These are phyloP conservation scores for Yamadazyma phyllophila DNA, from an alignment of 805 yeast species.

Conservation along the genomic window DNA sequence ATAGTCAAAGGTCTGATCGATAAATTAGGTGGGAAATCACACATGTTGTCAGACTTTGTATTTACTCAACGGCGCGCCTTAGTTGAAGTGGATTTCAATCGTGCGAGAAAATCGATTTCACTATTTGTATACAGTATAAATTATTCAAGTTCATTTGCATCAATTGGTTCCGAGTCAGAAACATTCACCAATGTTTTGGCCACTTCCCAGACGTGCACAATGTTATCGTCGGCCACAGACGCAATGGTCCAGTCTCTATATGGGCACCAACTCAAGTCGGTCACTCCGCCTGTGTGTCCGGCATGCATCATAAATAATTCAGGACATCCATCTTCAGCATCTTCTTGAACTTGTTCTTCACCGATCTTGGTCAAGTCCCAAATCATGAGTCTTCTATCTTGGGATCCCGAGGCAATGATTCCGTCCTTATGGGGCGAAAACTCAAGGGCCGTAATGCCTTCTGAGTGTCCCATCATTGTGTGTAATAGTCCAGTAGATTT, in stretches of 20 bases:
- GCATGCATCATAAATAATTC: conserved; percentile 91
- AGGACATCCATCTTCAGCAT: conserved; percentile 88
- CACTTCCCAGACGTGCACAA: conserved; percentile 59
- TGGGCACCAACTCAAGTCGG: conserved; percentile 70
- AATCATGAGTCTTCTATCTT: conserved; percentile 71
- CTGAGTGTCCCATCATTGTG: conserved; percentile 79
- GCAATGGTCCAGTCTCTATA: conserved; percentile 76
- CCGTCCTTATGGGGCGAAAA: conserved; percentile 81
- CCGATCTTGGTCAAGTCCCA: conserved; percentile 85
- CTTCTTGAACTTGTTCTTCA: conserved; percentile 81
- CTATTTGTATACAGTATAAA: not conserved
- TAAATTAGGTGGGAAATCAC: conserved; percentile 46
- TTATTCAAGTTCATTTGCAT: conserved; percentile 15
- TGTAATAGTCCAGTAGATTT: conserved; percentile 46
- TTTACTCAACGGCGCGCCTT: too few relatives aligned
- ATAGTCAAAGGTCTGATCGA: conserved; percentile 72
- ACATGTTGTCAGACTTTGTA: conserved; percentile 21
- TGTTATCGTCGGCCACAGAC: conserved; percentile 59
- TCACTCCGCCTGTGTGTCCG: conserved; percentile 78
- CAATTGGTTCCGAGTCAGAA: conserved; percentile 9
- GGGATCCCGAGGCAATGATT: conserved; percentile 70
- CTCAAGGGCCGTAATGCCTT: conserved; percentile 65
- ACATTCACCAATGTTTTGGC: conserved; percentile 26
- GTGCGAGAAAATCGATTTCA: not conserved
- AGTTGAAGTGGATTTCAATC: not conserved